Evolutionary conservation across 208 protist species (phyloP), one percentile per base, ranked within the genome.

Genomic region (Angomonas desouzai): DNA sequence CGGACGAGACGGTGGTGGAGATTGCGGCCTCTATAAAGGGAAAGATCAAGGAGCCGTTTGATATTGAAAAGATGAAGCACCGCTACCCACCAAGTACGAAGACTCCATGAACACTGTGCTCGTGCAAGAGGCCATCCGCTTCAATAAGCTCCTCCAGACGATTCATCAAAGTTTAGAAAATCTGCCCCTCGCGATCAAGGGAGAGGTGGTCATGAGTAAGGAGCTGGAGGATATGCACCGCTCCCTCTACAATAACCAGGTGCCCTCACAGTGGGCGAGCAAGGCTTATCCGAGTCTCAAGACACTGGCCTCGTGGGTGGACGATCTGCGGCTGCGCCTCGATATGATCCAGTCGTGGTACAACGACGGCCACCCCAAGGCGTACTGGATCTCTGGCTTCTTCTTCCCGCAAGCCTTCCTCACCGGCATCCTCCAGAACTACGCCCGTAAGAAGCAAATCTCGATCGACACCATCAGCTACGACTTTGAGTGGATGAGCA

Each of bases 71-170:
- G 56, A 87, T 98, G 43, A 66, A 85, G 11, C 77, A 79, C 48
- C 82, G 78, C 64, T 99, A 98, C 96, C 97, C 32, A 97, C 93
- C 6, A 69, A 76, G 36, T 99, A 99, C 83, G 87, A 97, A 66
- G 97, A 99, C 77, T 98, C 94, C 3, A 98, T 99, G 96, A 99
- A 99, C 80, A 99, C 98, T 13, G 98, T 99, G 33, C 72, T 99
- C 18, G 85, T 95, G 28, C 98, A 99, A 78, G 98, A 99, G 83
- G 90, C 96, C 23, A 96, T 97, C 63, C 89, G 96, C n/a, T 97
- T 99, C 64, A 93, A 97, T 63, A 91, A 96, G 22, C 70, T 99
- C 22, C 69, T 93, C n/a, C 74, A 83, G 0, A 77, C 86, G 16
- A 69, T 98, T 25, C 76, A 89, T 51, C 73, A 71, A 48, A 93